These are phyloP conservation scores for Venturia pyrina DNA, from an alignment of 2,329 filamentous ascomycete species.

Conservation along the genomic window DNA sequence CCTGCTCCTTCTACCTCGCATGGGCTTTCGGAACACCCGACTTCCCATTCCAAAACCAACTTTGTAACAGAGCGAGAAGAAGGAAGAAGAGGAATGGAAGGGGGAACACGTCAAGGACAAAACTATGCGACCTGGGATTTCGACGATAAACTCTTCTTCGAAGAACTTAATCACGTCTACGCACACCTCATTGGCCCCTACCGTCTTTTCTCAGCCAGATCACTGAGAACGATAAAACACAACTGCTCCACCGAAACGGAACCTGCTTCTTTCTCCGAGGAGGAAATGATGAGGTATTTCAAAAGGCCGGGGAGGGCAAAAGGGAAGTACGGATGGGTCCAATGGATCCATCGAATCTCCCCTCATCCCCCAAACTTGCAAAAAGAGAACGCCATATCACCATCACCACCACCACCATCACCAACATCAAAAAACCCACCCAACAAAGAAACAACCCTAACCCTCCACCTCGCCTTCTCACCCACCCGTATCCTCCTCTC, in stretches of 20 bases:
- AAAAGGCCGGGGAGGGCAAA: conserved; percentile 23
- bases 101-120: background rate
- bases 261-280: conserved; percentile 26
- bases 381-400: background rate
- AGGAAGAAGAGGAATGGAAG: no score
- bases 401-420: background rate
- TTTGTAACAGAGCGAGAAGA: no score
- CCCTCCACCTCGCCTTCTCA: conserved; percentile 26
- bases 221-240: conserved; percentile 19
- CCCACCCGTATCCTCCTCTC: conserved; percentile 20
- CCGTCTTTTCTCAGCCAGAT: conserved; percentile 23
- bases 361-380: background rate
- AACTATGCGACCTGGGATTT: conserved; percentile 20
- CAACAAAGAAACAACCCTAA: background rate
- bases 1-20: conserved; percentile 9
- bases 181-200: conserved; percentile 18
- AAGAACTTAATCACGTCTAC: conserved; percentile 20
- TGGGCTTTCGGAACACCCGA: no score
- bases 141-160: conserved; percentile 26
- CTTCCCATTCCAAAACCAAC: no score
- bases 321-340: conserved; percentile 32
- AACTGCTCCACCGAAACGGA: conserved; percentile 12
- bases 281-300: conserved; percentile 28
- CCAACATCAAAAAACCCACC: background rate
- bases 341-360: conserved; percentile 31